A percentile compares a stretch with the other conserved stretches of the same genome.
phyloP scores from a whole-genome alignment of 805 yeast species.

The Metahyphopichia silvanorum region DNA sequence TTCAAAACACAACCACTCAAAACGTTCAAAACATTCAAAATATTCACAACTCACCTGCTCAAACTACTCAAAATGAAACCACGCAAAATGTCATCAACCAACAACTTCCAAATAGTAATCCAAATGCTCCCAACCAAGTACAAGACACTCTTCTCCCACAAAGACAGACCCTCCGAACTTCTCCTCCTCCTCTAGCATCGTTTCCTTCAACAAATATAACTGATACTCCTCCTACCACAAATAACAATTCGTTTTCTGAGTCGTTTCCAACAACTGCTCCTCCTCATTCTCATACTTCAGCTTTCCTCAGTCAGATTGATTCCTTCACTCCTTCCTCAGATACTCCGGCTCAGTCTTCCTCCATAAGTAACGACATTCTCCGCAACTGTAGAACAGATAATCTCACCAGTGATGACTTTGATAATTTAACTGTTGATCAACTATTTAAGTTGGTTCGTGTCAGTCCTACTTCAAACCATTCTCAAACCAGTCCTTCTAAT shows the following conservation, averaged over 20 bases:
- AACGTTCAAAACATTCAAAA: no score
- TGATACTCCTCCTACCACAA: no score
- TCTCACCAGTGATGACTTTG: constrained; percentile 38
- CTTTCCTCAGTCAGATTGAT: constrained; percentile 1
- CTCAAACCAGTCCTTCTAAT: constrained; percentile 5
- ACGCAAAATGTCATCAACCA: no score
- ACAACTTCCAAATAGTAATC: no score
- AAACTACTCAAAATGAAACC: no score
- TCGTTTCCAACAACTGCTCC: no score
- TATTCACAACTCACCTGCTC: no score
- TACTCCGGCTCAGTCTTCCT: constrained; percentile 9
- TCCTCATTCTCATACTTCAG: no score
- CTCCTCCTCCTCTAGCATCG: not conserved
- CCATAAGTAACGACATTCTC: constrained; percentile 17
- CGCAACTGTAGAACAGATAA: constrained; percentile 9
- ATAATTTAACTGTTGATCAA: constrained; percentile 33
- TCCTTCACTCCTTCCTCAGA: not conserved
- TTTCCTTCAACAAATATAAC: not conserved
- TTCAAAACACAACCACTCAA: no score
- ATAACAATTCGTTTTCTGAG: no score
- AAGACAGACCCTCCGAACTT: not conserved
- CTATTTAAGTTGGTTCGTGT: constrained; percentile 33
- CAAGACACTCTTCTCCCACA: constrained; percentile 1
- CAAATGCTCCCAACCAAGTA: not conserved
- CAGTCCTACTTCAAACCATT: constrained; percentile 8